Evolutionary conservation across 306 rosid genomes (phyloP).

Genomic region (Vigna hirtella): DNA sequence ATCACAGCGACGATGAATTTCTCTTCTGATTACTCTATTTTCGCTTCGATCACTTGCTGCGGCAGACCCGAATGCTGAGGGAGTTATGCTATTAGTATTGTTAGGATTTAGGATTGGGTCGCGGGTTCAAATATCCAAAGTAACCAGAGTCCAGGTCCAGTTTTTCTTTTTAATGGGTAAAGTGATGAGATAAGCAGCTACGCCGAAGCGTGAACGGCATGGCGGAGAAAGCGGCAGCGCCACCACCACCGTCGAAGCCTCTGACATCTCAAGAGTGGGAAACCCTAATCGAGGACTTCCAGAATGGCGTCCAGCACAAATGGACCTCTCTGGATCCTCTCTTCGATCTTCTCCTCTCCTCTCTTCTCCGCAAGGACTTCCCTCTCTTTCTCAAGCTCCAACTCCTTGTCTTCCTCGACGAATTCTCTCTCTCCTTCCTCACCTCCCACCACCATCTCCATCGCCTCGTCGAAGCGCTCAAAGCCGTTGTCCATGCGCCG

Average conservation of each 20-base stretch:
- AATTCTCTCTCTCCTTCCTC: conserved; percentile 64
- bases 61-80: neutral
- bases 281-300: conserved; percentile 81
- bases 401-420: conserved; percentile 80
- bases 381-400: conserved; percentile 67
- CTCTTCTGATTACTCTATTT: neutral
- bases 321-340: conserved; percentile 62
- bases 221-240: conserved; percentile 56
- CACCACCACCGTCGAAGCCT: conserved; percentile 55
- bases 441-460: conserved; percentile 41
- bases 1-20: conserved; percentile 29
- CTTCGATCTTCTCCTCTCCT: conserved; percentile 69
- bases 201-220: conserved; percentile 37
- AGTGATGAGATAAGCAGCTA: neutral
- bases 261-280: conserved; percentile 85
- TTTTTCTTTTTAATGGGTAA: too few relatives aligned
- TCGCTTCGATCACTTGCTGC: conserved; percentile 31
- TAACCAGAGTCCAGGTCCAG: too few relatives aligned
- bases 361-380: conserved; percentile 74
- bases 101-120: neutral
- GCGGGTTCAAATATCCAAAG: conserved; percentile 4
- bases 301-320: conserved; percentile 54
- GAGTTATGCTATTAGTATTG: conserved; percentile 30
- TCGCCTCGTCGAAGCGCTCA: conserved; percentile 69
- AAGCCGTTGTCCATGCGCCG: conserved; percentile 68